phyloP scores from a whole-genome alignment of 306 rosid genomes.

The Purshia tridentata region DNA sequence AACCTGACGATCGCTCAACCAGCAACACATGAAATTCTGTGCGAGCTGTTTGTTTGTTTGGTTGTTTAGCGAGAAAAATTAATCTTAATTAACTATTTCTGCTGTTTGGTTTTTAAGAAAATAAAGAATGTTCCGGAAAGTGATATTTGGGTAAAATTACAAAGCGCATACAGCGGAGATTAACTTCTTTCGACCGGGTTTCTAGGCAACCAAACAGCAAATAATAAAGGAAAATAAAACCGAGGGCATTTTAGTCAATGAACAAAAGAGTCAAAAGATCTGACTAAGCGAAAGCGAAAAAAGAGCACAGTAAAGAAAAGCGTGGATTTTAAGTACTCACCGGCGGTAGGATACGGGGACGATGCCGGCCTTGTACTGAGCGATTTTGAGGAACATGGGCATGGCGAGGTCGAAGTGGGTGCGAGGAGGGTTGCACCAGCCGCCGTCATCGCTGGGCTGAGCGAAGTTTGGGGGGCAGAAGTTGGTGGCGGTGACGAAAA shows the following conservation, averaged over 20 bases:
- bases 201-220: not conserved
- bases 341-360: conserved; percentile 93
- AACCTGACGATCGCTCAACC: conserved; percentile 14
- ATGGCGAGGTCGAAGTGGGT: conserved; percentile 94
- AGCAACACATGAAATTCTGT: not conserved
- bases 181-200: too few relatives aligned
- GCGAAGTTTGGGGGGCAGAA: conserved; percentile 95
- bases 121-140: not conserved
- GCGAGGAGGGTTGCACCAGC: conserved; percentile 98
- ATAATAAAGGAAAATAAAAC: not conserved
- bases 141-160: too few relatives aligned
- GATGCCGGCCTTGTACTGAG: conserved; percentile 92
- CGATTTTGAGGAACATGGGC: conserved; percentile 98
- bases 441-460: conserved; percentile 80
- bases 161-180: too few relatives aligned
- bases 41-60: conserved; percentile 38
- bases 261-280: not conserved
- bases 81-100: not conserved
- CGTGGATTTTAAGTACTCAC: conserved; percentile 34
- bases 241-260: not conserved
- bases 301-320: not conserved
- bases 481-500: conserved; percentile 83
- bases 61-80: too few relatives aligned
- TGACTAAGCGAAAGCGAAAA: not conserved
- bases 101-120: conserved; percentile 16